Conservation (phyloP, 257 asterid genomes). For the Ehretia macrophylla region DNA sequence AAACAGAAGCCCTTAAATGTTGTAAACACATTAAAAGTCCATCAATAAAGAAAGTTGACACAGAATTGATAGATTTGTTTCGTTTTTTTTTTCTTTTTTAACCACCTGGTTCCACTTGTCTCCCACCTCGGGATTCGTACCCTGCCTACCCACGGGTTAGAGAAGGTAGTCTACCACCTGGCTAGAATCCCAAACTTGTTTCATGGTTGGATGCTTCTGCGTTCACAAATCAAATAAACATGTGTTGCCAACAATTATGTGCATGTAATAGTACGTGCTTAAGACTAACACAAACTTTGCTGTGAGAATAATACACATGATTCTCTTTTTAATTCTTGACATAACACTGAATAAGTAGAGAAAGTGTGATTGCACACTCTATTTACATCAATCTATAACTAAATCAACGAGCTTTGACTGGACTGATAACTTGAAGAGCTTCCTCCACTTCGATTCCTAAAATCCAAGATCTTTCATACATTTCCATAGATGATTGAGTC, state of each 20-base stretch:
- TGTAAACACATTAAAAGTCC: background rate
- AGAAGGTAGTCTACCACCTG: no score
- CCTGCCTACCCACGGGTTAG: no score
- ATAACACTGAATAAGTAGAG: constrained; percentile 4
- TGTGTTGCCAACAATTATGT: background rate
- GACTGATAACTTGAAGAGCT: constrained; percentile 36
- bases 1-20: background rate
- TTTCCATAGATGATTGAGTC: constrained; percentile 48
- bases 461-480: constrained; percentile 34
- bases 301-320: background rate
- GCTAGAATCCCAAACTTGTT: no score
- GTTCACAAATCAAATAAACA: background rate
- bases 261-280: background rate
- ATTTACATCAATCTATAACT: background rate
- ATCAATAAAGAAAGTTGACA: background rate
- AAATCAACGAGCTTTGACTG: constrained; percentile 43
- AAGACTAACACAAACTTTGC: no score
- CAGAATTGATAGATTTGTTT: no score
- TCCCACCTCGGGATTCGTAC: no score
- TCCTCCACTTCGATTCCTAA: constrained; percentile 43
- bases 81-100: no score
- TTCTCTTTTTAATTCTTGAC: background rate
- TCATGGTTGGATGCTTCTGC: background rate
- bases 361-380: background rate
- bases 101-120: no score